Base-by-base conservation (phyloP, 495 filamentous ascomycete genomes). In the Parmelia sp. region DNA sequence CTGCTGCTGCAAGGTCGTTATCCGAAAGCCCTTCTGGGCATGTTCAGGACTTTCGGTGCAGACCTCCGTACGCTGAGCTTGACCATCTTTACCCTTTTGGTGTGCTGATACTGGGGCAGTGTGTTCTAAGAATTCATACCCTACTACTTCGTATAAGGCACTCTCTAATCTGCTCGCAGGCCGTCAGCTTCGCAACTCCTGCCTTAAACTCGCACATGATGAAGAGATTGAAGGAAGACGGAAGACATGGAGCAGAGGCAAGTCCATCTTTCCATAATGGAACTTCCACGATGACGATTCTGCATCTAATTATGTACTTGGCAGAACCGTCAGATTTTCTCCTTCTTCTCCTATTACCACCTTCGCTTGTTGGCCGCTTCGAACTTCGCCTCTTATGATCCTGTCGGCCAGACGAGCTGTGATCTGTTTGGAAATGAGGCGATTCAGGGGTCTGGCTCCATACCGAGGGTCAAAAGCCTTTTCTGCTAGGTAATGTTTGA, bases 381-480 rank as follows among this genome's bases (percentile, higher is more conserved):
- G 87, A 42, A 97, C 76, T 72, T 92, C 80, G 15, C 94, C 94
- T 44, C 90, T 80, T 63, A 97, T 96, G 68, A 98, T 92, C 79
- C 86, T 88, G 67, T 95, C 91, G 0, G 95, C 94, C 35, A 97
- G 79, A 8, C 84, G 81, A 76, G 96, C 96, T 57, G 90, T 89
- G 64, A 98, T 87, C 73, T 95, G 82, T 71, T 89, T 96, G 11
- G 86, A 82, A 62, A 98, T 96, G 21, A 97, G 80, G 36, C 95
- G 82, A 72, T 97, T 97, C 40, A 97, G 80, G 35, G 94, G 94
- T n/a, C 95, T 81, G 27, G 94, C 94, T 63, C 95, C 94, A 73
- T 90, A 97, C 69, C 84, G 86, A 21, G 92, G 88, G 72, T 97
- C 92, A 69, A 96, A 97, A 9, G 92, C 91, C 66, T 85, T 82